Percentiles rank a stretch among this genome's conserved stretches.
phyloP scores from a whole-genome alignment of 1,139 yeast species.

The Scheffersomyces insectosa region DNA sequence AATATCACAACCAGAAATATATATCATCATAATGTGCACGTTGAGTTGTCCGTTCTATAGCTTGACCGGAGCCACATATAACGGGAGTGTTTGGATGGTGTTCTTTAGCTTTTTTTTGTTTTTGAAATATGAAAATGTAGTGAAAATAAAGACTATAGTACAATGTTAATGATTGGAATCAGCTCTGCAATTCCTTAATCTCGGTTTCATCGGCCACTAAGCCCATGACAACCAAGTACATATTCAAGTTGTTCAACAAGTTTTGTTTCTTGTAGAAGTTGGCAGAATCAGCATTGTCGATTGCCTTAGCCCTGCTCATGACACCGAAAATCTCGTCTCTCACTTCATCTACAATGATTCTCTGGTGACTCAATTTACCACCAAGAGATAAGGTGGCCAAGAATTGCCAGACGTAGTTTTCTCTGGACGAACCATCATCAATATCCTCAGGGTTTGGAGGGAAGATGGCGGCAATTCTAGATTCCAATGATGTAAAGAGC shows the following conservation, averaged over 20 bases:
- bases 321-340: constrained; percentile 92
- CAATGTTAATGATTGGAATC: background rate
- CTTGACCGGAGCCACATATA: background rate
- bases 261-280: constrained; percentile 60
- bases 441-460: constrained; percentile 62
- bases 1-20: no score
- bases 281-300: constrained; percentile 54
- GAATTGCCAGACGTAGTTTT: constrained; percentile 90
- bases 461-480: constrained; percentile 76
- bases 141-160: background rate
- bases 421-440: constrained; percentile 66
- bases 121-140: background rate
- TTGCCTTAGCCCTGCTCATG: constrained; percentile 76
- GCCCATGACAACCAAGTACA: constrained; percentile 96
- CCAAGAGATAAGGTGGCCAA: constrained; percentile 92
- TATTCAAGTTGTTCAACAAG: constrained; percentile 77
- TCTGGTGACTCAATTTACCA: constrained; percentile 90
- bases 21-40: no score
- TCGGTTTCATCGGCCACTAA: constrained; percentile 79
- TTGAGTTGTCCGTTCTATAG: background rate
- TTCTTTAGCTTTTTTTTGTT: background rate
- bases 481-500: constrained; percentile 77
- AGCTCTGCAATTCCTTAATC: constrained; percentile 49
- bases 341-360: constrained; percentile 92
- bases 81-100: background rate